Conservation (phyloP, 495 filamentous ascomycete species). For the Penicillium crystallinum region DNA sequence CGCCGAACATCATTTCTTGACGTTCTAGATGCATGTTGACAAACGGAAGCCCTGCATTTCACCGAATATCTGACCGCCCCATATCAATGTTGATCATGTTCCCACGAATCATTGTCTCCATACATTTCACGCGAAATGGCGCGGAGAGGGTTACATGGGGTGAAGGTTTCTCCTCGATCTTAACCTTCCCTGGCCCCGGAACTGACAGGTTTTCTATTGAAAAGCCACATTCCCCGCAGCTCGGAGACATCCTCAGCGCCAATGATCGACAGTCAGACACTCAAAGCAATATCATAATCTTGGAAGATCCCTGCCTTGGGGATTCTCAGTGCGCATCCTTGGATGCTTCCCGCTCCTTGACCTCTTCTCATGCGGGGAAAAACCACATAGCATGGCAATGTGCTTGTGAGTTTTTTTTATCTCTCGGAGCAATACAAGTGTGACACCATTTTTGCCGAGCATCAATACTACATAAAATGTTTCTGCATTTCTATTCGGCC, state of each 20-base stretch:
- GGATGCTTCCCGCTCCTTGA: background rate
- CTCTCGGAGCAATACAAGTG: background rate
- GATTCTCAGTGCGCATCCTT: background rate
- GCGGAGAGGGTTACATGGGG: conserved; percentile 5
- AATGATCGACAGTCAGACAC: conserved; percentile 15
- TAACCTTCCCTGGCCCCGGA: background rate
- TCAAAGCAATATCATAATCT: background rate
- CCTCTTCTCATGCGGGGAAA: background rate
- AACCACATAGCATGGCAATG: background rate
- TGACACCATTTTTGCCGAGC: conserved; percentile 1
- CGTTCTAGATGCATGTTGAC: background rate
- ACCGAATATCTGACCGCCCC: background rate
- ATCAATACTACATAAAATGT: conserved; percentile 9
- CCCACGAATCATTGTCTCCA: background rate
- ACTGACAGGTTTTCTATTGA: conserved; percentile 6
- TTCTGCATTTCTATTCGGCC: conserved; percentile 1
- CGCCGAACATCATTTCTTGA: background rate
- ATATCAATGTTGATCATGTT: background rate
- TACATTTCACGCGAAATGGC: background rate
- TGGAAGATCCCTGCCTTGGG: background rate
- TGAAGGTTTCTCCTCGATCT: background rate
- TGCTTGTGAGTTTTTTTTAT: no score
- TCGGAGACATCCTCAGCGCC: conserved; percentile 8
- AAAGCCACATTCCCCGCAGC: conserved; percentile 17
- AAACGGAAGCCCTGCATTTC: background rate